A percentile compares a stretch with the other conserved stretches of the same genome.
phyloP scores from a whole-genome alignment of 257 asterid genomes.

The Scutellaria baicalensis region DNA sequence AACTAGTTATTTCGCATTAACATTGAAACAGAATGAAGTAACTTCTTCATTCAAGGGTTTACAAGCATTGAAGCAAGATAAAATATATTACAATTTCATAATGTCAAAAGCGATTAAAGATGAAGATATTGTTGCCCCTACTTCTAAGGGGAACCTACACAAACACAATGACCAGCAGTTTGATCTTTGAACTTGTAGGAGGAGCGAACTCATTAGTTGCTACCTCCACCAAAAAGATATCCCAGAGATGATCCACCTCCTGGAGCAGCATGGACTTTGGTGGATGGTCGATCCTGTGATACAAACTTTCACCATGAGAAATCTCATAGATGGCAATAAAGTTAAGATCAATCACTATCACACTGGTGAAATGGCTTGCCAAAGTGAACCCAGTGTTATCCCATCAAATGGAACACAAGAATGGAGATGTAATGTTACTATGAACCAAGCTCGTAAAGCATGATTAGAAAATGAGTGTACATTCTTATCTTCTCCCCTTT shows the following conservation, averaged over 20 bases:
- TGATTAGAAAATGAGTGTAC: neutral
- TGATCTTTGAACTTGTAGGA: constrained; percentile 9
- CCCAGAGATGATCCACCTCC: constrained; percentile 58
- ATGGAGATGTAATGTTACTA: neutral
- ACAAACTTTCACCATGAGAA: neutral
- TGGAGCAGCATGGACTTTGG: constrained; percentile 60
- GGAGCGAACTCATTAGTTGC: constrained; percentile 11
- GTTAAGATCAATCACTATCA: neutral
- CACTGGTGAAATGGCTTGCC: neutral
- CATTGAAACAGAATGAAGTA: neutral
- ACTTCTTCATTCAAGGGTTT: constrained; percentile 4
- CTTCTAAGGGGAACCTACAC: neutral
- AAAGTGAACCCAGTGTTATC: neutral
- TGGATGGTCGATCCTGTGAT: constrained; percentile 50
- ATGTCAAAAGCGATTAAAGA: constrained; percentile 6
- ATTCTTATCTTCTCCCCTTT: neutral
- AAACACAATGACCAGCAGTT: neutral
- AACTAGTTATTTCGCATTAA: too few species aligned
- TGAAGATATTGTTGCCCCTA: constrained; percentile 1
- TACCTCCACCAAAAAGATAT: constrained; percentile 40
- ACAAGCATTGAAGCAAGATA: neutral
- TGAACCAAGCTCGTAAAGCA: neutral
- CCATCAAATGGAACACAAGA: neutral
- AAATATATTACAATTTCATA: constrained; percentile 17
- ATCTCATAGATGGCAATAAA: neutral